phyloP scores from a whole-genome alignment of 768 basidiomycete genomes.

The Terana coerulea region DNA sequence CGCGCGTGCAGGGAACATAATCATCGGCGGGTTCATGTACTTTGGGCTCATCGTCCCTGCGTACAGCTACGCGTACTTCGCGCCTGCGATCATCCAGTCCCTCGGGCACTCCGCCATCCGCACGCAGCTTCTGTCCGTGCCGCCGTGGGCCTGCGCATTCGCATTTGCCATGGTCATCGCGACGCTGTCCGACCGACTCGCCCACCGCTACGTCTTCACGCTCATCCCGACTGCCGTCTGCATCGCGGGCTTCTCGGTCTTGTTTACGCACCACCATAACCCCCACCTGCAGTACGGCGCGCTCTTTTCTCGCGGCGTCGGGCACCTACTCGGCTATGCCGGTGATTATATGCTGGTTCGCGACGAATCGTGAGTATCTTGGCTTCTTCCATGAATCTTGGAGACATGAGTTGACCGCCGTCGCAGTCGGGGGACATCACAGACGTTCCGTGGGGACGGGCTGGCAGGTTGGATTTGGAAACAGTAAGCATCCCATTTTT shows the following conservation, averaged over 20 bases:
- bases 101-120: conserved; percentile 15
- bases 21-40: conserved; percentile 30
- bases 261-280: conserved; percentile 15
- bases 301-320: conserved; percentile 16
- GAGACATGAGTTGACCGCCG: too few species aligned
- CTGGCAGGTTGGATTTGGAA: conserved; percentile 23
- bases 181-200: conserved; percentile 13
- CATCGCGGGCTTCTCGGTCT: conserved; percentile 17
- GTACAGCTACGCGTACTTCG: conserved; percentile 24
- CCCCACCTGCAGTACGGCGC: conserved; percentile 17
- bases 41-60: conserved; percentile 27
- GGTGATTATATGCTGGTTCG: conserved; percentile 21
- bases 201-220: conserved; percentile 19
- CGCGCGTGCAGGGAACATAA: conserved; percentile 21
- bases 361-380: conserved; percentile 17
- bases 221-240: conserved; percentile 15
- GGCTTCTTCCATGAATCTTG: too few species aligned
- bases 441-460: conserved; percentile 18
- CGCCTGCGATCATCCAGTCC: conserved; percentile 16
- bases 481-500: conserved; percentile 13
- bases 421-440: conserved; percentile 18
- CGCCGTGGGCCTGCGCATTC: conserved; percentile 25
- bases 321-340: conserved; percentile 21
- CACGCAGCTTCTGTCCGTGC: conserved; percentile 24
- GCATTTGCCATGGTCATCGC: conserved; percentile 17